These are phyloP conservation scores for Calycina herbarum DNA, from an alignment of 2,329 filamentous ascomycete species.

Conservation along the genomic window DNA sequence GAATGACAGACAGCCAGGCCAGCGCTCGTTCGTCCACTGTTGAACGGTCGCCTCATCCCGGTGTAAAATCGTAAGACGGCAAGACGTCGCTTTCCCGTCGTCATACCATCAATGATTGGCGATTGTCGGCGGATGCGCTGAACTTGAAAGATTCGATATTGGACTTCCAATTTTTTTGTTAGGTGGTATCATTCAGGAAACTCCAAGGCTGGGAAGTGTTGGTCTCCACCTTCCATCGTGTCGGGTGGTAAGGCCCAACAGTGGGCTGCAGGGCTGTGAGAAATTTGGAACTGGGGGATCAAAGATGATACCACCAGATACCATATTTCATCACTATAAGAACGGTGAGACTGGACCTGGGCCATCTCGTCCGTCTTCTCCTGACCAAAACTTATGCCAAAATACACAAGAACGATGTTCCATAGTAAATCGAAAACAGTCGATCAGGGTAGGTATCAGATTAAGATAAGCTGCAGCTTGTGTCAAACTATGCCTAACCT, in stretches of 20 bases:
- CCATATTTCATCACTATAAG: no score
- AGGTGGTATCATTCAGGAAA: no score
- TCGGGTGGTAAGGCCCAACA: neutral
- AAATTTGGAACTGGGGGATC: no score
- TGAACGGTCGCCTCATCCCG: neutral
- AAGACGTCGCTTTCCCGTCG: neutral
- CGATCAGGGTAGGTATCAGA: no score
- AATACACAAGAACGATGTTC: no score
- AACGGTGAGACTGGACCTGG: no score
- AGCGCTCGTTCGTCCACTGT: no score
- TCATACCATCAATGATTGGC: neutral
- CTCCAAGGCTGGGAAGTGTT: neutral
- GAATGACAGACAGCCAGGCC: no score
- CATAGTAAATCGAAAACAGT: no score
- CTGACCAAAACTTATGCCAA: no score
- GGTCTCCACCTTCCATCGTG: neutral
- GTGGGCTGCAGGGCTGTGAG: slow-evolving; percentile 1
- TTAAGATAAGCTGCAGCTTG: neutral
- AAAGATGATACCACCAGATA: no score
- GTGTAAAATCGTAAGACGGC: neutral
- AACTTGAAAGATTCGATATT: neutral
- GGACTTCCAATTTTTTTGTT: neutral
- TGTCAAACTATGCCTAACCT: neutral
- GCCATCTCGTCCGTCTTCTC: no score
- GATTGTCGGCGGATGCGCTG: neutral